These are phyloP conservation scores for Evernia prunastri DNA, from an alignment of 495 filamentous ascomycete species.

Conservation along the genomic window DNA sequence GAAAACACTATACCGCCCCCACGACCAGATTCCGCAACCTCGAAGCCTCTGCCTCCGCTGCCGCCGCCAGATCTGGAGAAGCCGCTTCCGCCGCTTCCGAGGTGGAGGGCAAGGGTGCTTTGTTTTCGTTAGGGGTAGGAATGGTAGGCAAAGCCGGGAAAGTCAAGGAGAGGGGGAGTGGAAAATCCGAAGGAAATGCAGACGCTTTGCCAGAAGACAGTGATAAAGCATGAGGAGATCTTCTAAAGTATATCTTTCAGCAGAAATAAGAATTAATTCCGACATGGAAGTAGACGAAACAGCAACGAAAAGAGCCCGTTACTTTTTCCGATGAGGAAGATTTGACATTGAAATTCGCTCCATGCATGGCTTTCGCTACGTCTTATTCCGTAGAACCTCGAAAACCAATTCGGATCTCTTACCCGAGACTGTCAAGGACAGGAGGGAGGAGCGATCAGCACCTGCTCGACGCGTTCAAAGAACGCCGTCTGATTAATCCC, in stretches of 20 bases:
- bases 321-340: no score
- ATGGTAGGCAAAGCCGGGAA: not conserved
- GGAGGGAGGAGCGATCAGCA: not conserved
- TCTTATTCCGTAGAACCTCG: no score
- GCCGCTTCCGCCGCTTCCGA: not conserved
- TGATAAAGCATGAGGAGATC: not conserved
- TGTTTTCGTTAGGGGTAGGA: not conserved
- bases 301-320: no score
- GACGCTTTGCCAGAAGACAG: no score
- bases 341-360: no score
- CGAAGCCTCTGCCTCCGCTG: not conserved
- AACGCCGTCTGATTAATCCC: conserved; percentile 27
- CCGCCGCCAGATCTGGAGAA: not conserved
- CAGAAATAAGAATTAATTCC: no score
- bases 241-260: not conserved
- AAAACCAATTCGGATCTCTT: no score
- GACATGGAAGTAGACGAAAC: no score
- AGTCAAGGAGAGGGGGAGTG: not conserved
- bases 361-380: no score
- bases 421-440: not conserved
- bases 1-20: not conserved
- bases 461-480: conserved; percentile 14
- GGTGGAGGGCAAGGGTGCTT: not conserved
- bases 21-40: not conserved
- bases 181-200: no score